These are phyloP conservation scores for Sporothrix euskadiensis DNA, from an alignment of 2,329 filamentous ascomycete species.

Conservation along the genomic window DNA sequence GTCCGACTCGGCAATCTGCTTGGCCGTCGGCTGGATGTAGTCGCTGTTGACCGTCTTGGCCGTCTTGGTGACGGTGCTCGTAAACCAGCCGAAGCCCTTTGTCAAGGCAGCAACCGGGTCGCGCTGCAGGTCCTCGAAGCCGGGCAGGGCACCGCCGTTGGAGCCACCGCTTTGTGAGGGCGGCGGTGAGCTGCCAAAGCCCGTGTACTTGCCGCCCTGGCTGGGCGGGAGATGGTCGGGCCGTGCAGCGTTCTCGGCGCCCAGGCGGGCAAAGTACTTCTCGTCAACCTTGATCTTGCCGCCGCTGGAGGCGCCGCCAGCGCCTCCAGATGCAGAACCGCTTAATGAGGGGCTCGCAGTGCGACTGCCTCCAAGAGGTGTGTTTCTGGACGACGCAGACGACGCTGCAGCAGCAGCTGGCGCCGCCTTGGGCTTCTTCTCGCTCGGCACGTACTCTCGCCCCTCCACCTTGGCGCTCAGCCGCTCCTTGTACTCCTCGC, in stretches of 20 bases:
- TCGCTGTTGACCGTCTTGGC: slow-evolving; percentile 89
- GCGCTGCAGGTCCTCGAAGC: slow-evolving; percentile 84
- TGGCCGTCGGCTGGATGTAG: slow-evolving; percentile 89
- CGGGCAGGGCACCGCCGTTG: slow-evolving; percentile 56
- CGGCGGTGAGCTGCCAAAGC: slow-evolving; percentile 79
- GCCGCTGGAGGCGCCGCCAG: slow-evolving; percentile 31
- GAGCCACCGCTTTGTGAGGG: slow-evolving; percentile 44
- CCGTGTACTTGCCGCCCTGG: slow-evolving; percentile 88
- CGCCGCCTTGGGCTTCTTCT: slow-evolving; percentile 50
- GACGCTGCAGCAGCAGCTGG: slow-evolving; percentile 47
- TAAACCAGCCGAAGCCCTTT: slow-evolving; percentile 94
- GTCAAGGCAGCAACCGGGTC: slow-evolving; percentile 86
- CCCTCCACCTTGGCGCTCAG: slow-evolving; percentile 86
- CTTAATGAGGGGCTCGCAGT: slow-evolving; percentile 35
- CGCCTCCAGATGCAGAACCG: neutral
- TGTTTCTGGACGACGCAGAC: slow-evolving; percentile 39
- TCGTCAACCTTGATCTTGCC: slow-evolving; percentile 71
- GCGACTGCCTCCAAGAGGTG: slow-evolving; percentile 33
- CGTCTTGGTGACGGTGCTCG: slow-evolving; percentile 81
- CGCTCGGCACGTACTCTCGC: slow-evolving; percentile 75
- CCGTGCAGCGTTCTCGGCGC: slow-evolving; percentile 76
- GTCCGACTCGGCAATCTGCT: slow-evolving; percentile 80
- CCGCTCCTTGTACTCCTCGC: slow-evolving; percentile 94
- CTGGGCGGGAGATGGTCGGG: slow-evolving; percentile 75
- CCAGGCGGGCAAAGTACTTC: slow-evolving; percentile 84